Evolutionary conservation across 73 alveolate species (phyloP), one percentile per base, ranked within the genome.

Genomic region (Blepharisma stoltei): DNA sequence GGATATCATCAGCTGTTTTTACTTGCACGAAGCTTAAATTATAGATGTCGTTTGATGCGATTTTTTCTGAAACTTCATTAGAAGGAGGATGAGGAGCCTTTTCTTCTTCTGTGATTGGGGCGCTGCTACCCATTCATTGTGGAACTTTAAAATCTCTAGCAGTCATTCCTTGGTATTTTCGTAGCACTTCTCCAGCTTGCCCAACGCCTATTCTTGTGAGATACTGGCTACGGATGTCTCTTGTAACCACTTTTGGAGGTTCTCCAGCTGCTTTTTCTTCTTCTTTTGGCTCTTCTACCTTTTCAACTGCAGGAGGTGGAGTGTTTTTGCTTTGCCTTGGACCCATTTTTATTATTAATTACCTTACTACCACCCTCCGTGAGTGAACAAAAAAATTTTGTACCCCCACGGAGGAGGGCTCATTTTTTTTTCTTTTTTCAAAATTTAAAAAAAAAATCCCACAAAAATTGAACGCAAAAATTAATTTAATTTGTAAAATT

Each of bases 1-100:
- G 82, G 25, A 83, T 82, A 44, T n/a, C 37, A 18, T 85, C 89
- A 37, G 18, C 21, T 60, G 76, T 60, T 37, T 60, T 60, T 11
- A 25, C 49, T 60, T 20, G 41, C 3, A 60, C 49, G 52, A 11
- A 60, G 4, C 21, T 21, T 60, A 60, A 21, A 60, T 20, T 25
- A 37, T 60, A 60, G 14, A 21, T 25, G 0, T 60, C 76, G 4
- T 37, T 60, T 0, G 41, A 20, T 20, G 76, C 37, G 14, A 25
- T 37, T 60, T 14, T n/a, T 27, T 60, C 41, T 11, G 52, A 14
- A 14, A 60, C 49, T 60, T 60, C 76, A 60, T 60, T 21, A 25
- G 76, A n/a, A 52, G 67, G 67, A 1, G 18, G 41, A n/a, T n/a
- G n/a, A 21, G 49, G n/a, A 60, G 52, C 41, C 20, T 9, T 60